Conservation (phyloP, 768 basidiomycete genomes). For the Leccinum arenicola region DNA sequence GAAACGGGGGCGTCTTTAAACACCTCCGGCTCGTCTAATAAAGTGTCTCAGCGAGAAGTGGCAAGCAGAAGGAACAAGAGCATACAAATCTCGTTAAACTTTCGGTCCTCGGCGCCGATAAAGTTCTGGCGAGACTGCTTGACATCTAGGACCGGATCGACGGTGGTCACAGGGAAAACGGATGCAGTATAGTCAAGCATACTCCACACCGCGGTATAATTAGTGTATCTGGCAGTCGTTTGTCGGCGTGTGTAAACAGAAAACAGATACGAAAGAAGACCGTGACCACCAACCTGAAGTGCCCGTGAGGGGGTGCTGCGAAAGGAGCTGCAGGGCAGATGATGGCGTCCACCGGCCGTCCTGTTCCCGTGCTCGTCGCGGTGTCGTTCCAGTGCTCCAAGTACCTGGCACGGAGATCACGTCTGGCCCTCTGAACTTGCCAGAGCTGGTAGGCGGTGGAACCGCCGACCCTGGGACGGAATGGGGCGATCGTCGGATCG, state of each 20-base stretch:
- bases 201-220: conserved; percentile 67
- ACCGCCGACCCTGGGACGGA: conserved; percentile 25
- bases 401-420: conserved; percentile 52
- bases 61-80: neutral
- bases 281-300: conserved; percentile 40
- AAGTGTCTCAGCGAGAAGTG: neutral
- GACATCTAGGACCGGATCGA: conserved; percentile 53
- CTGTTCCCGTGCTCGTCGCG: conserved; percentile 51
- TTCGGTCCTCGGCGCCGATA: conserved; percentile 45
- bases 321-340: conserved; percentile 62
- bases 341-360: conserved; percentile 73
- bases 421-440: conserved; percentile 53
- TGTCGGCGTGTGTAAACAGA: neutral
- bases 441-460: conserved; percentile 63
- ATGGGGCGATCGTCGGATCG: conserved; percentile 18
- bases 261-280: neutral
- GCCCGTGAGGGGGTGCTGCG: conserved; percentile 62
- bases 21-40: conserved; percentile 52
- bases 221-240: conserved; percentile 35
- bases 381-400: conserved; percentile 64
- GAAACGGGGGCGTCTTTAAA: conserved; percentile 59
- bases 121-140: conserved; percentile 46
- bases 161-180: conserved; percentile 61
- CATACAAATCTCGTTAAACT: conserved; percentile 54
- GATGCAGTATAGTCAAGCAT: conserved; percentile 62